A percentile compares a stretch with the other conserved stretches of the same genome.
Evolutionary conservation across 192 early-diverging fungal species (phyloP).

Genomic region (Backusella westeae): DNA sequence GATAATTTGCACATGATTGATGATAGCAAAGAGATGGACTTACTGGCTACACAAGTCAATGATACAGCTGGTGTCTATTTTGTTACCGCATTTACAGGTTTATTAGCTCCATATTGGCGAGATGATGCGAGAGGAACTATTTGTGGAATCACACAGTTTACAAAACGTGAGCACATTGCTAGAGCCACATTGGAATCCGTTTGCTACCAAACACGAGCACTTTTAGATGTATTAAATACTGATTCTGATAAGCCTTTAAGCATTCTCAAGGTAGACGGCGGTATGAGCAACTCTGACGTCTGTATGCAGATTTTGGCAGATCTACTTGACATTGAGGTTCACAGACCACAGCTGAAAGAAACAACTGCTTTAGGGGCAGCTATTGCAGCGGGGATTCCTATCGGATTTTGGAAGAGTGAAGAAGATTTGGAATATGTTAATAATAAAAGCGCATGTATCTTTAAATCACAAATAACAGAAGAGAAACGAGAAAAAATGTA

Average conservation of each 20-base stretch:
- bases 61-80: conserved; percentile 91
- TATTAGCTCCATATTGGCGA: conserved; percentile 95
- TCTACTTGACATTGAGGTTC: conserved; percentile 74
- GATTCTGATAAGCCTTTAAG: conserved; percentile 67
- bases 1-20: conserved; percentile 78
- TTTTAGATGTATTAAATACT: conserved; percentile 86
- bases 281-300: conserved; percentile 85
- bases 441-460: conserved; percentile 38
- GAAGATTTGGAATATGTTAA: conserved; percentile 47
- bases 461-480: conserved; percentile 40
- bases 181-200: conserved; percentile 88
- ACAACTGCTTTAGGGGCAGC: conserved; percentile 92
- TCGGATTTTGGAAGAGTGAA: conserved; percentile 61
- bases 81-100: conserved; percentile 90
- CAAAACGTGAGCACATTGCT: conserved; percentile 78
- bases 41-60: conserved; percentile 61
- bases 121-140: conserved; percentile 86
- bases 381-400: conserved; percentile 79
- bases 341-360: conserved; percentile 82
- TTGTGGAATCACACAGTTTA: conserved; percentile 86
- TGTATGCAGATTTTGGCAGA: conserved; percentile 94
- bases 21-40: conserved; percentile 69
- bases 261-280: conserved; percentile 84
- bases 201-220: conserved; percentile 87
- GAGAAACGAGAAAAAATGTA: conserved; percentile 60